phyloP scores from a whole-genome alignment of 805 yeast species.

The Schwanniomyces vanrijiae region DNA sequence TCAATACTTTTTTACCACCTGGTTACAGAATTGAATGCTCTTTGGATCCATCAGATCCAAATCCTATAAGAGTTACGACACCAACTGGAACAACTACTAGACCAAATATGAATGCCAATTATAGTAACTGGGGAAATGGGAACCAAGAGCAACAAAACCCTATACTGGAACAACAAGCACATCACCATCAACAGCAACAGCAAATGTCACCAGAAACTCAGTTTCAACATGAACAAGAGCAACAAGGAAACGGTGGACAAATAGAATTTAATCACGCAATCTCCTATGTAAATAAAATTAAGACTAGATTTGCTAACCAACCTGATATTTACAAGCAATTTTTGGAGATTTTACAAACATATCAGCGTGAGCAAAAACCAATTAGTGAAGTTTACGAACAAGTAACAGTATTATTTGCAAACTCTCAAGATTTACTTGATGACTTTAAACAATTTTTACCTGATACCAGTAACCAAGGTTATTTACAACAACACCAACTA shows the following conservation, averaged over 20 bases:
- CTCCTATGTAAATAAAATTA: slow-evolving; percentile 92
- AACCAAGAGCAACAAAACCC: slow-evolving; percentile 10
- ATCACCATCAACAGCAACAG: slow-evolving; percentile 4
- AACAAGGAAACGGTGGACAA: slow-evolving; percentile 53
- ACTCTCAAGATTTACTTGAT: slow-evolving; percentile 91
- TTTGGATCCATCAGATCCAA: slow-evolving; percentile 81
- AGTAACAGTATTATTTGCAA: slow-evolving; percentile 82
- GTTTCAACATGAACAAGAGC: slow-evolving; percentile 12
- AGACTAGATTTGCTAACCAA: slow-evolving; percentile 87
- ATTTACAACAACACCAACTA: slow-evolving; percentile 14
- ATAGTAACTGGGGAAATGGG: slow-evolving; percentile 28
- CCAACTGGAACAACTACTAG: slow-evolving; percentile 87
- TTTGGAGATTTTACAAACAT: slow-evolving; percentile 91
- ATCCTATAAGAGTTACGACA: slow-evolving; percentile 91
- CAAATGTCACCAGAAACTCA: slow-evolving; percentile 3
- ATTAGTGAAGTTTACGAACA: slow-evolving; percentile 94
- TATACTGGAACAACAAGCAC: slow-evolving; percentile 4
- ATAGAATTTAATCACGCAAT: slow-evolving; percentile 98
- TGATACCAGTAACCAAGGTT: slow-evolving; percentile 56
- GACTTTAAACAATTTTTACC: slow-evolving; percentile 96
- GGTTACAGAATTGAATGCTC: slow-evolving; percentile 95
- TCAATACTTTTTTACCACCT: slow-evolving; percentile 95
- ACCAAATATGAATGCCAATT: slow-evolving; percentile 45
- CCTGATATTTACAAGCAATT: slow-evolving; percentile 96
- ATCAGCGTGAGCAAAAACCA: slow-evolving; percentile 94